phyloP scores from a whole-genome alignment of 345 rosid species.

The Jatropha curcas region DNA sequence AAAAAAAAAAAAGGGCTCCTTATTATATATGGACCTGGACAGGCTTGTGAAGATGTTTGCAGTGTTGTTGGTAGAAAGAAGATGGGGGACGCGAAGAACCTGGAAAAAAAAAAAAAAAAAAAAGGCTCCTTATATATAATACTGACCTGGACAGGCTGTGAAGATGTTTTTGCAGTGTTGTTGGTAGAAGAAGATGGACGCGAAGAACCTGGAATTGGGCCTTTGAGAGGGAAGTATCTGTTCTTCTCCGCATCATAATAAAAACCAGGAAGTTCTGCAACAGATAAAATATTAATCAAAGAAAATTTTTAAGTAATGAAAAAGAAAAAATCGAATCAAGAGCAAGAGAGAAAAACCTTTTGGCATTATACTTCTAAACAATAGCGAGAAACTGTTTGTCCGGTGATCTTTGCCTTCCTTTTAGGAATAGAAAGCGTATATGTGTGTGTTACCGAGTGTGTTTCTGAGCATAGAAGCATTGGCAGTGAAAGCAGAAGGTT shows the following conservation, averaged over 20 bases:
- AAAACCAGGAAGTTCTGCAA: constrained; percentile 81
- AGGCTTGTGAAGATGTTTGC: too few relatives aligned
- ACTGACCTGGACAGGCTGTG: constrained; percentile 39
- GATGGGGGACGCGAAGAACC: too few relatives aligned
- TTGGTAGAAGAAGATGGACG: constrained; percentile 33
- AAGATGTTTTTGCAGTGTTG: constrained; percentile 25
- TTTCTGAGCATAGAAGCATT: not conserved
- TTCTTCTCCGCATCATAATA: constrained; percentile 88
- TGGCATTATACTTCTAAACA: constrained; percentile 11
- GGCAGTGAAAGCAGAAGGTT: not conserved
- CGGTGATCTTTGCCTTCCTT: not conserved
- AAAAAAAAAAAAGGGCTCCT: too few relatives aligned
- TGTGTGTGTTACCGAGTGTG: too few relatives aligned
- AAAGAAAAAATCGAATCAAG: not conserved
- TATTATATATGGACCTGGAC: too few relatives aligned
- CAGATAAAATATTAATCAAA: not conserved
- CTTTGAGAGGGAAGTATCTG: constrained; percentile 75
- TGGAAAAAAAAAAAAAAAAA: too few relatives aligned
- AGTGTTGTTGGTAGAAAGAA: too few relatives aligned
- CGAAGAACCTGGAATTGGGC: constrained; percentile 71
- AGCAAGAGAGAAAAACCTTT: not conserved
- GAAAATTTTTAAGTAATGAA: not conserved
- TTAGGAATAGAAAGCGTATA: not conserved
- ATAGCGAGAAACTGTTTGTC: not conserved
- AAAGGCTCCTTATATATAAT: too few relatives aligned